Evolutionary conservation across 1,284 basidiomycete genomes (phyloP).

Genomic region (Ustilago bromivora): DNA sequence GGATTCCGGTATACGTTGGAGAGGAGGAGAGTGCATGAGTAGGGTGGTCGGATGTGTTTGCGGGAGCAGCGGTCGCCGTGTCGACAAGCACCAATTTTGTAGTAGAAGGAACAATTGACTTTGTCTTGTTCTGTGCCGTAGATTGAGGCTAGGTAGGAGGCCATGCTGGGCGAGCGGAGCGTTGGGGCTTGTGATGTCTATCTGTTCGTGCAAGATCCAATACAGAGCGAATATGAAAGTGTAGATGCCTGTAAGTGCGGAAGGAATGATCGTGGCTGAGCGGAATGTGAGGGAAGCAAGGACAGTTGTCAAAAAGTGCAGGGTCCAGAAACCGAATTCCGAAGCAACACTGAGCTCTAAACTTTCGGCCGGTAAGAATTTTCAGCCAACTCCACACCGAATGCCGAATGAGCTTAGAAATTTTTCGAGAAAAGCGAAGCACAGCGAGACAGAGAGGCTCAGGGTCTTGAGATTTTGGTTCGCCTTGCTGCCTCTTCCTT

Average conservation of each 20-base stretch:
- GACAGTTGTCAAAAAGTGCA: constrained; percentile 36
- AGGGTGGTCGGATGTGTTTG: constrained; percentile 97
- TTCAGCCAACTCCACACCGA: constrained; percentile 23
- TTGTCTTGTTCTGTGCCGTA: constrained; percentile 81
- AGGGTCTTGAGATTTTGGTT: neutral
- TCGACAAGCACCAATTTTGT: constrained; percentile 95
- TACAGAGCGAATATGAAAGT: neutral
- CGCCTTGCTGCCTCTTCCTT: neutral
- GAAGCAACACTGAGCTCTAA: neutral
- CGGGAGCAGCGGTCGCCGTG: constrained; percentile 96
- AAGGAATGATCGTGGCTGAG: constrained; percentile 26
- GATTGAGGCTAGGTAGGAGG: constrained; percentile 59
- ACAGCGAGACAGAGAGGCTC: neutral
- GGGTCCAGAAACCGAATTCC: constrained; percentile 27
- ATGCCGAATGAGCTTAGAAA: constrained; percentile 12
- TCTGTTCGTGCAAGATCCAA: neutral
- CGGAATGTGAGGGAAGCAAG: constrained; percentile 6
- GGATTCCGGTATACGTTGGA: constrained; percentile 99
- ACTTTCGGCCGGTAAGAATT: constrained; percentile 34
- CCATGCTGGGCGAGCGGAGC: constrained; percentile 21
- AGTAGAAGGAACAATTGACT: constrained; percentile 94
- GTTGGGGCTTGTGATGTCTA: neutral
- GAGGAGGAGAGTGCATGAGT: constrained; percentile 95
- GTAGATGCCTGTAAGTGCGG: neutral
- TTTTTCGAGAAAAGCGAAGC: constrained; percentile 17